phyloP scores from a whole-genome alignment of 2,329 filamentous ascomycete species.

The Paraphaeosphaeria minitans region DNA sequence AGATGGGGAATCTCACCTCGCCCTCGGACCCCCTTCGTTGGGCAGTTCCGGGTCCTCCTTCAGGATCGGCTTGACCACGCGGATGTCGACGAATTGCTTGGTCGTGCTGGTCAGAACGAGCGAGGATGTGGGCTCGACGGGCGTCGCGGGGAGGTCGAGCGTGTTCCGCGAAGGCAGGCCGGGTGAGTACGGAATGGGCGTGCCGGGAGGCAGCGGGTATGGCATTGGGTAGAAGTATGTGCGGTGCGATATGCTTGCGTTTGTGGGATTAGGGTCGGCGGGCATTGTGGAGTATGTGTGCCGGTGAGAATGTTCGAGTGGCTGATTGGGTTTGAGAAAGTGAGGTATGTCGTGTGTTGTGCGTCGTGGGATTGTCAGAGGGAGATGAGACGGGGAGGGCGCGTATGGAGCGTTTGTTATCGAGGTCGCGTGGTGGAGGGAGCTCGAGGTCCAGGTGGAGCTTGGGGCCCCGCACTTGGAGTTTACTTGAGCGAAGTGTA shows the following conservation, averaged over 20 bases:
- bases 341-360: not conserved
- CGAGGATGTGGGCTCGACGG: slow-evolving; percentile 65
- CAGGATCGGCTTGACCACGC: slow-evolving; percentile 51
- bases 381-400: not conserved
- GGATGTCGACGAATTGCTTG: slow-evolving; percentile 66
- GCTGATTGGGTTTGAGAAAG: not conserved
- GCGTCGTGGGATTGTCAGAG: not conserved
- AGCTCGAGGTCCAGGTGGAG: not conserved
- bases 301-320: slow-evolving; percentile 5
- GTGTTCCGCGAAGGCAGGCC: slow-evolving; percentile 33
- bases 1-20: slow-evolving; percentile 14
- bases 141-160: slow-evolving; percentile 23
- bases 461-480: slow-evolving; percentile 3
- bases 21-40: slow-evolving; percentile 36
- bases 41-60: slow-evolving; percentile 19
- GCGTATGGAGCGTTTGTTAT: not conserved
- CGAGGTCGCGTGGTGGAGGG: not conserved
- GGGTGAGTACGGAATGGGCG: slow-evolving; percentile 36
- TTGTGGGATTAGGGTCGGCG: slow-evolving; percentile 3
- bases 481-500: not conserved
- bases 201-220: slow-evolving; percentile 30
- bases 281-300: slow-evolving; percentile 9
- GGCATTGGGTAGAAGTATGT: slow-evolving; percentile 65
- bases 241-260: slow-evolving; percentile 59
- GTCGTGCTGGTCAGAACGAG: slow-evolving; percentile 66